Percentiles rank a stretch among this genome's conserved stretches.
phyloP scores from a whole-genome alignment of 1,284 basidiomycete species.

The Ganoderma lingzhi region DNA sequence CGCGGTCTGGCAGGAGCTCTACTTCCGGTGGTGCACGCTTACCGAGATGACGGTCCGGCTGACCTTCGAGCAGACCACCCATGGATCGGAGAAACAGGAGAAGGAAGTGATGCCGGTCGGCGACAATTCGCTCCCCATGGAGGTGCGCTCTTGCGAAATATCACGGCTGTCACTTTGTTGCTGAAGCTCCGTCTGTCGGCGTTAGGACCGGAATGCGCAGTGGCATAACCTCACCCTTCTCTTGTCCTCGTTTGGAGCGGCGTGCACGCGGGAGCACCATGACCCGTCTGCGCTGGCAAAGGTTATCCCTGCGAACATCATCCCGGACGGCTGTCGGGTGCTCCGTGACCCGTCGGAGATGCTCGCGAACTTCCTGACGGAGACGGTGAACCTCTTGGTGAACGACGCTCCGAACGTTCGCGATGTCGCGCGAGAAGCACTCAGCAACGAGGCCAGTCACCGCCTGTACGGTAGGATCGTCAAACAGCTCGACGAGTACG shows the following conservation, averaged over 20 bases:
- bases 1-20: slow-evolving; percentile 86
- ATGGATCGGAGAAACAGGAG: slow-evolving; percentile 31
- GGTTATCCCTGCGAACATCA: slow-evolving; percentile 63
- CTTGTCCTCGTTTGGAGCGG: slow-evolving; percentile 78
- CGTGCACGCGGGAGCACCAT: slow-evolving; percentile 64
- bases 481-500: slow-evolving; percentile 78
- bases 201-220: slow-evolving; percentile 76
- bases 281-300: slow-evolving; percentile 57
- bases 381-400: slow-evolving; percentile 76
- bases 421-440: slow-evolving; percentile 81
- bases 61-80: slow-evolving; percentile 37
- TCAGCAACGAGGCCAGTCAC: slow-evolving; percentile 82
- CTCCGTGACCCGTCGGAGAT: slow-evolving; percentile 63
- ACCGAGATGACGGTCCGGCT: slow-evolving; percentile 44
- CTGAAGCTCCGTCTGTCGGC: neutral
- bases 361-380: slow-evolving; percentile 71
- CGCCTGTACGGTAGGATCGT: slow-evolving; percentile 73
- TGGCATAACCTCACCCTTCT: slow-evolving; percentile 92
- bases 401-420: slow-evolving; percentile 70
- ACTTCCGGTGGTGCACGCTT: slow-evolving; percentile 53
- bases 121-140: slow-evolving; percentile 45
- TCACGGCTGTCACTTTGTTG: neutral
- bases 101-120: slow-evolving; percentile 36
- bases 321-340: slow-evolving; percentile 78
- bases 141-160: slow-evolving; percentile 42